A percentile compares a stretch with the other conserved stretches of the same genome.
Conservation (phyloP, 2,329 filamentous ascomycete genomes). For the Microdochium bolleyi region DNA sequence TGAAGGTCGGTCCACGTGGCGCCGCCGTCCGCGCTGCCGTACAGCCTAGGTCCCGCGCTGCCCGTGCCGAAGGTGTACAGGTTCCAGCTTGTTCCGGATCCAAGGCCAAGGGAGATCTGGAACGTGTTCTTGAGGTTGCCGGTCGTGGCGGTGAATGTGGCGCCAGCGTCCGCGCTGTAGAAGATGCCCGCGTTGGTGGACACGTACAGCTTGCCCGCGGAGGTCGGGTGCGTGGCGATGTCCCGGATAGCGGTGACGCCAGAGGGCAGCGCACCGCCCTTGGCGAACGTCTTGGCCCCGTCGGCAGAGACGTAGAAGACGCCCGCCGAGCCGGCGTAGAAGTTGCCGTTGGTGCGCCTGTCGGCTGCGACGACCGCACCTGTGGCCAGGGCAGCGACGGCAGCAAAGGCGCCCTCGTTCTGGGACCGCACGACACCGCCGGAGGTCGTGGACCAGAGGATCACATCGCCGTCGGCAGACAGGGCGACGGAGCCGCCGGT, state of each 20-base stretch:
- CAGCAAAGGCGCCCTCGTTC: constrained; percentile 30
- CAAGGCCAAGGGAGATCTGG: constrained; percentile 34
- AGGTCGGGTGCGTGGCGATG: constrained; percentile 46
- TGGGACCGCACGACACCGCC: constrained; percentile 33
- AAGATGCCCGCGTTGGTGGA: constrained; percentile 47
- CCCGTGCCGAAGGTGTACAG: constrained; percentile 39
- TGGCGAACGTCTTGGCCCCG: constrained; percentile 34
- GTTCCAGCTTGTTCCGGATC: constrained; percentile 30
- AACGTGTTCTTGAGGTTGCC: constrained; percentile 27
- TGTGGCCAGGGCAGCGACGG: constrained; percentile 34
- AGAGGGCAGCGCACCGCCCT: constrained; percentile 23
- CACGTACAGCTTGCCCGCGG: constrained; percentile 52
- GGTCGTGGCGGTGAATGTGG: constrained; percentile 32
- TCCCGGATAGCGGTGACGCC: constrained; percentile 40
- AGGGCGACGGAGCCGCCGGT: constrained; percentile 38
- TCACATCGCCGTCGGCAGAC: constrained; percentile 40
- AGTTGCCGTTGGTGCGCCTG: constrained; percentile 41
- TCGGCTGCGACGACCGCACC: constrained; percentile 44
- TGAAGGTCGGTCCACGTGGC: constrained; percentile 38
- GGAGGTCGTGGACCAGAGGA: constrained; percentile 36
- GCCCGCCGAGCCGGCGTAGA: constrained; percentile 39
- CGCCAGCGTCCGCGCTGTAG: constrained; percentile 42
- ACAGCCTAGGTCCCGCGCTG: constrained; percentile 30
- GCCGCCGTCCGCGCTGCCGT: constrained; percentile 34
- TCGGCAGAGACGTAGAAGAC: constrained; percentile 45